Evolutionary conservation across 208 protist genomes (phyloP).

Genomic region (Trypanosoma cruzi): DNA sequence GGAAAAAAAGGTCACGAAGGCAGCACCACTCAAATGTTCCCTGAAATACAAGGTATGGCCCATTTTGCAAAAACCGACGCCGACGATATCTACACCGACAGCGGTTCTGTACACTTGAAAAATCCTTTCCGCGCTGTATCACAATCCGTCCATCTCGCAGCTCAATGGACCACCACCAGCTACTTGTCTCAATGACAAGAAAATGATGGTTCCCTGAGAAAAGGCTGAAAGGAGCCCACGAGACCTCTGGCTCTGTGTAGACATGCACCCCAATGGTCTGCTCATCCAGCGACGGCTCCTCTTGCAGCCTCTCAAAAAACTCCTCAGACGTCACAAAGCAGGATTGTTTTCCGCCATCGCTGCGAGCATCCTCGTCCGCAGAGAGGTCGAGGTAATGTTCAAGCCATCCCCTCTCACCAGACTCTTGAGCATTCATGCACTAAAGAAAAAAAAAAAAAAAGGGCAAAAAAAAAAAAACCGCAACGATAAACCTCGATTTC

Average conservation of each 20-base stretch:
- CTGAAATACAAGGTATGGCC: slow-evolving; percentile 29
- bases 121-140: slow-evolving; percentile 55
- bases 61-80: slow-evolving; percentile 39
- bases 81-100: slow-evolving; percentile 49
- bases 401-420: not conserved
- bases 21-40: not conserved
- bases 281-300: slow-evolving; percentile 42
- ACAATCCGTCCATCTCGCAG: slow-evolving; percentile 43
- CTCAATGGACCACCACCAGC: slow-evolving; percentile 68
- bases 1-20: slow-evolving; percentile 20
- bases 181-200: slow-evolving; percentile 48
- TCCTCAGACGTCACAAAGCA: slow-evolving; percentile 43
- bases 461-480: slow-evolving; percentile 14
- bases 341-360: slow-evolving; percentile 35
- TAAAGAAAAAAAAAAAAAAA: slow-evolving; percentile 18
- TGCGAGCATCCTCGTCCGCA: slow-evolving; percentile 43
- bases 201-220: slow-evolving; percentile 30
- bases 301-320: slow-evolving; percentile 41
- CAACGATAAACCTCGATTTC: too few relatives aligned
- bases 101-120: slow-evolving; percentile 51
- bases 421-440: not conserved
- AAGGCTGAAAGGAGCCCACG: slow-evolving; percentile 12
- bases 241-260: slow-evolving; percentile 38
- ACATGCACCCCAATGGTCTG: slow-evolving; percentile 41
- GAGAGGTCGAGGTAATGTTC: slow-evolving; percentile 65